These are phyloP conservation scores for Musa schizocarpa DNA, from an alignment of 176 grass and related monocot species.

Conservation along the genomic window DNA sequence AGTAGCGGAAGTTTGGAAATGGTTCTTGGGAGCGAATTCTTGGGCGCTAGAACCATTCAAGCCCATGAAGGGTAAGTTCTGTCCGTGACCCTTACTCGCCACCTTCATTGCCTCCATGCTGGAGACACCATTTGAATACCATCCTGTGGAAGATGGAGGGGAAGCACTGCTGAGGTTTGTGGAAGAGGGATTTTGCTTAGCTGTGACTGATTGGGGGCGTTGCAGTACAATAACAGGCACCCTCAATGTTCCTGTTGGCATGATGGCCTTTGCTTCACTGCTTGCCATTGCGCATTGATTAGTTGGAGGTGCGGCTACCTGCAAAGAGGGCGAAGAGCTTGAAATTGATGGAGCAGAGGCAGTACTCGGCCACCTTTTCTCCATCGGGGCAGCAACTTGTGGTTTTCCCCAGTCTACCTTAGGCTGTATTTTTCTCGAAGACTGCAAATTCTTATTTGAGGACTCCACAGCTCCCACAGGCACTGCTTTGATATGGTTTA, in stretches of 20 bases:
- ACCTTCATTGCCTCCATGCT: conserved; percentile 37
- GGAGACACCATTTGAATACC: conserved; percentile 60
- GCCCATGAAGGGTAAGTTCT: conserved; percentile 49
- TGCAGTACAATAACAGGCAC: conserved; percentile 80
- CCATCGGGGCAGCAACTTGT: conserved; percentile 38
- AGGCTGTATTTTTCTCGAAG: conserved; percentile 30
- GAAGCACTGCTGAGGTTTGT: conserved; percentile 49
- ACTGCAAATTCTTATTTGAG: conserved; percentile 51
- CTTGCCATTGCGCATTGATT: conserved; percentile 38
- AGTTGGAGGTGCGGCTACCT: conserved; percentile 41
- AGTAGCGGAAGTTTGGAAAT: conserved; percentile 42
- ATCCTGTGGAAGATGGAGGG: conserved; percentile 44
- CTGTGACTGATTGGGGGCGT: conserved; percentile 50
- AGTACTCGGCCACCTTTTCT: conserved; percentile 54
- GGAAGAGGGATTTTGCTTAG: conserved; percentile 61
- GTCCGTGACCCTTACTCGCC: conserved; percentile 47
- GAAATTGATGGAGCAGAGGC: conserved; percentile 46
- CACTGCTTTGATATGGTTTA: conserved; percentile 53
- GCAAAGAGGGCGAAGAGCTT: conserved; percentile 48
- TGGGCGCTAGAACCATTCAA: conserved; percentile 36
- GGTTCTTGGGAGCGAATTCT: conserved; percentile 40
- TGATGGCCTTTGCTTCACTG: conserved; percentile 42
- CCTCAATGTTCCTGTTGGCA: conserved; percentile 44
- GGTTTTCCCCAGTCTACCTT: conserved; percentile 42
- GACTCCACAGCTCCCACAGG: conserved; percentile 50